phyloP scores from a whole-genome alignment of 2,329 filamentous ascomycete species.

The Drechslera avenae region DNA sequence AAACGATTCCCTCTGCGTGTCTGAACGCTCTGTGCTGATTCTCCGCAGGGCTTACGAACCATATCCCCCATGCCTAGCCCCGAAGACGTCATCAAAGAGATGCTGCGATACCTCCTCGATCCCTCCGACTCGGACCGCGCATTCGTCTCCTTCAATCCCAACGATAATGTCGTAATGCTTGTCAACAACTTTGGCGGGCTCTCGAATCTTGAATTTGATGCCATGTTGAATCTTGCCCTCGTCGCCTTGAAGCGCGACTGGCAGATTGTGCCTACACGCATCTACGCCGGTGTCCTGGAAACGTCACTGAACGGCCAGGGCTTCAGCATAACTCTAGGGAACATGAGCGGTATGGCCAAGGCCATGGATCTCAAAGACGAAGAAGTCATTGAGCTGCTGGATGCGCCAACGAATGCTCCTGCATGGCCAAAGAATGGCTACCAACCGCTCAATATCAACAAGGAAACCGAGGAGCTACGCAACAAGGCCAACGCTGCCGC shows the following conservation, averaged over 20 bases:
- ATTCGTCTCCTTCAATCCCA: slow-evolving; percentile 55
- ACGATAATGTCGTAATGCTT: slow-evolving; percentile 54
- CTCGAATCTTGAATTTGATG: slow-evolving; percentile 55
- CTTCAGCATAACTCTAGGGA: slow-evolving; percentile 61
- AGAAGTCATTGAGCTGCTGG: slow-evolving; percentile 56
- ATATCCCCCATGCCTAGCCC: slow-evolving; percentile 56
- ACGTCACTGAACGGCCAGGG: slow-evolving; percentile 62
- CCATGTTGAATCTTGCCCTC: slow-evolving; percentile 52
- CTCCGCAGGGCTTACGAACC: slow-evolving; percentile 50
- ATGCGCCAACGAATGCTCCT: slow-evolving; percentile 57
- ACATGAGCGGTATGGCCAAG: slow-evolving; percentile 54
- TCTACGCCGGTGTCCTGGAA: slow-evolving; percentile 57
- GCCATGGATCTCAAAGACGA: slow-evolving; percentile 46
- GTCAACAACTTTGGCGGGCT: slow-evolving; percentile 59
- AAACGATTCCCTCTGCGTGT: not conserved
- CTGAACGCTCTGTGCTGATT: not conserved
- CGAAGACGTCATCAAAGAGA: slow-evolving; percentile 55
- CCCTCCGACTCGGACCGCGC: slow-evolving; percentile 55
- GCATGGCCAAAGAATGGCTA: slow-evolving; percentile 59
- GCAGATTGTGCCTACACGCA: slow-evolving; percentile 55
- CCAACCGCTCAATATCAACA: slow-evolving; percentile 29
- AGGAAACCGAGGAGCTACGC: slow-evolving; percentile 34
- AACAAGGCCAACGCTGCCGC: slow-evolving; percentile 39
- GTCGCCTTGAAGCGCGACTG: slow-evolving; percentile 53
- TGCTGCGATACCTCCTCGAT: slow-evolving; percentile 57